These are phyloP conservation scores for Xylaria digitata DNA, from an alignment of 2,329 filamentous ascomycete species.

Conservation along the genomic window DNA sequence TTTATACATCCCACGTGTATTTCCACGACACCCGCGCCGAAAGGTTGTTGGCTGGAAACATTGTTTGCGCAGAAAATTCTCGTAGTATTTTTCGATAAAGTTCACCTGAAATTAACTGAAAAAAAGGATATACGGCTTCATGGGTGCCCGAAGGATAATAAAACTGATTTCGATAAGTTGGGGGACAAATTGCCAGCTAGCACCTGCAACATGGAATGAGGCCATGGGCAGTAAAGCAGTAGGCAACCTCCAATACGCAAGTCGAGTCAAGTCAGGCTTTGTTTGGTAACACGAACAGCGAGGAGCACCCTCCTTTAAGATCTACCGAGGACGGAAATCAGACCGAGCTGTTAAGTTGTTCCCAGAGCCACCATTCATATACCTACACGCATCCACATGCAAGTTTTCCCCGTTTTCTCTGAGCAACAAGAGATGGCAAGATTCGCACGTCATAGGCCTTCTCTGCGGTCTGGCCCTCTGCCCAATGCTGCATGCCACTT, in stretches of 20 bases:
- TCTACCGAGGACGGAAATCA: slow-evolving; percentile 7
- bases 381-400: slow-evolving; percentile 38
- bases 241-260: not conserved
- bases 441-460: slow-evolving; percentile 31
- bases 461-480: slow-evolving; percentile 19
- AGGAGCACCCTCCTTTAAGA: not conserved
- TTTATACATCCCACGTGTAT: not conserved
- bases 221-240: not conserved
- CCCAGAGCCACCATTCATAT: slow-evolving; percentile 33
- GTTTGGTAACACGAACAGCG: slow-evolving; percentile 9
- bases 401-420: slow-evolving; percentile 22
- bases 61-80: not conserved
- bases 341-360: slow-evolving; percentile 2
- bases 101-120: not conserved
- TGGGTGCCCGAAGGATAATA: slow-evolving; percentile 1
- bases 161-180: not conserved
- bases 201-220: slow-evolving; percentile 8
- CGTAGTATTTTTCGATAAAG: not conserved
- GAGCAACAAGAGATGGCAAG: slow-evolving; percentile 23
- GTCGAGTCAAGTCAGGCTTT: slow-evolving; percentile 1
- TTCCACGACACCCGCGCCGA: not conserved
- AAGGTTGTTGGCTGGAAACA: not conserved
- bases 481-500: slow-evolving; percentile 41
- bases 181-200: slow-evolving; percentile 10
- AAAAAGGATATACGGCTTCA: not conserved